Conservation (phyloP, 108 stramenopile species). For the Nannochloropsis gaditana region DNA sequence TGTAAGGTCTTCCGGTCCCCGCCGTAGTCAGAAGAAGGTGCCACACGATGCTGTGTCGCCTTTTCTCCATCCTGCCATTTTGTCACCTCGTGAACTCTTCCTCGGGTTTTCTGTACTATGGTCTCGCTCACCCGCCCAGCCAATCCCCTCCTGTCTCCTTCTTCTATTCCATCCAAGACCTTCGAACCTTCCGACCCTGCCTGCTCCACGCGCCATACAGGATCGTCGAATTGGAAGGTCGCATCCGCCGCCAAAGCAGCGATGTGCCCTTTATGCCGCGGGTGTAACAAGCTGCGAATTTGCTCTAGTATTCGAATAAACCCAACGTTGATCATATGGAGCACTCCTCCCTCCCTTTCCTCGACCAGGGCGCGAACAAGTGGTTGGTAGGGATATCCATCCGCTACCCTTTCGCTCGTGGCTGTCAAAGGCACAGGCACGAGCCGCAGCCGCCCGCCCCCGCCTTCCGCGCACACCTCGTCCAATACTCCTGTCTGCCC, state of each 20-base stretch:
- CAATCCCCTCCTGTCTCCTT: too few relatives aligned
- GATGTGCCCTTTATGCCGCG: background rate
- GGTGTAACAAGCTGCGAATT: background rate
- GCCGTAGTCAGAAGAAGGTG: too few relatives aligned
- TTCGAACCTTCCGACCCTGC: too few relatives aligned
- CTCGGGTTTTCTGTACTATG: too few relatives aligned
- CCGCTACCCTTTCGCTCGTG: background rate
- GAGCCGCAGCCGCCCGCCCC: background rate
- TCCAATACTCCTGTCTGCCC: background rate
- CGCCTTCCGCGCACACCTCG: background rate
- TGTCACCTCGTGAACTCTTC: too few relatives aligned
- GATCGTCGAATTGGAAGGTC: background rate
- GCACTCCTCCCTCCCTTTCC: slow-evolving; percentile 15
- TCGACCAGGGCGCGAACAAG: background rate
- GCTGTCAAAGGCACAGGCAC: background rate
- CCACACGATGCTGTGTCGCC: too few relatives aligned
- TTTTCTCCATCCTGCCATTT: too few relatives aligned
- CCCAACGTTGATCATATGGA: background rate
- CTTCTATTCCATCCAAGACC: too few relatives aligned
- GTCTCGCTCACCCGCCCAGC: too few relatives aligned
- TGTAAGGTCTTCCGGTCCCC: too few relatives aligned
- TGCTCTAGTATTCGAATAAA: slow-evolving; percentile 1
- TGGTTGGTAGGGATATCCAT: background rate
- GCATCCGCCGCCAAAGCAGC: background rate
- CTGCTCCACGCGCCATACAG: background rate